Conservation (phyloP, 768 basidiomycete species). For the Sporobolomyces roseus region DNA sequence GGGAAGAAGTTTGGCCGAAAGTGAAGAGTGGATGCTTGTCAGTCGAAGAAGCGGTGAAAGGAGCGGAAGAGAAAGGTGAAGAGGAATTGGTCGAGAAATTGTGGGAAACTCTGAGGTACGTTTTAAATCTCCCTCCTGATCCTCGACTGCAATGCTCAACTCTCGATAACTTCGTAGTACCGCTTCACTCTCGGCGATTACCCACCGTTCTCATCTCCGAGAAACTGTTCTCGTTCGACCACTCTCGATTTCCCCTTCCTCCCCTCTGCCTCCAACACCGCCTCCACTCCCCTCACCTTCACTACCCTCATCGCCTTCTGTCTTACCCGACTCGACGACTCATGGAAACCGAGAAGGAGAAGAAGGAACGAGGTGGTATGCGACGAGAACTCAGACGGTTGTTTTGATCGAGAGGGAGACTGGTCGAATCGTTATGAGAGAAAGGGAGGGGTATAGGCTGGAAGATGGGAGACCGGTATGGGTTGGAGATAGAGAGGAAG, state of each 20-base stretch:
- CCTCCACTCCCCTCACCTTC: constrained; percentile 24
- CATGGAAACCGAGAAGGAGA: constrained; percentile 3
- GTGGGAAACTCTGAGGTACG: constrained; percentile 44
- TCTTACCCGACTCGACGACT: not conserved
- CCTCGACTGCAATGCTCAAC: not conserved
- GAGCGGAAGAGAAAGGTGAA: constrained; percentile 24
- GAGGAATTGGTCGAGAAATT: constrained; percentile 41
- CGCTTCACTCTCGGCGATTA: not conserved
- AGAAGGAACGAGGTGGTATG: constrained; percentile 38
- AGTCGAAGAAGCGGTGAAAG: constrained; percentile 38
- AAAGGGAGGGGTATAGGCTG: constrained; percentile 36
- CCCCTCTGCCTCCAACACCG: constrained; percentile 10
- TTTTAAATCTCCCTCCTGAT: not conserved
- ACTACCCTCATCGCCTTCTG: not conserved
- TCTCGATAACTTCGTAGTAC: constrained; percentile 9
- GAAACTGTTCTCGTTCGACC: constrained; percentile 41
- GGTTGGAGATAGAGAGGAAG: constrained; percentile 17
- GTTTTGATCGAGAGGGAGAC: constrained; percentile 33
- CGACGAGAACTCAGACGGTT: constrained; percentile 42
- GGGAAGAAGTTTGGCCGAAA: constrained; percentile 48
- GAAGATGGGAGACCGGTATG: constrained; percentile 29
- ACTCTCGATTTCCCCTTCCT: constrained; percentile 17
- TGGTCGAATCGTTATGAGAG: constrained; percentile 25
- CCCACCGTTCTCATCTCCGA: constrained; percentile 30
- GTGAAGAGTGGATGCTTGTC: constrained; percentile 45